A percentile compares a stretch with the other conserved stretches of the same genome.
These are phyloP conservation scores for Cicer pinnatifidum DNA, from an alignment of 306 rosid genomes.

Conservation along the genomic window DNA sequence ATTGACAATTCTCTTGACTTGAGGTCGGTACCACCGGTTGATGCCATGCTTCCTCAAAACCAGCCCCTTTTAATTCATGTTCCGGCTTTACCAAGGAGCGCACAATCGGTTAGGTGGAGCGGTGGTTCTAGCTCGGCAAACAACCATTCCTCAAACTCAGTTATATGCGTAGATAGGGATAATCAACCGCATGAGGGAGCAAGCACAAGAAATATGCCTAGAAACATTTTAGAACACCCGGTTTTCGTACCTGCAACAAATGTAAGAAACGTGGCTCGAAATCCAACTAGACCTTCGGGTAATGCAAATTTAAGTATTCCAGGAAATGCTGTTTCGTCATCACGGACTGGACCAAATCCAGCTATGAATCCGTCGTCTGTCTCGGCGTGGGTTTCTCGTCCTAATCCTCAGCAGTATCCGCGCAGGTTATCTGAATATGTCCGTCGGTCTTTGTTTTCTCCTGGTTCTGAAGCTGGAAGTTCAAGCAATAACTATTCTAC, in stretches of 20 bases:
- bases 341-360: constrained; percentile 59
- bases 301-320: constrained; percentile 61
- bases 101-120: constrained; percentile 69
- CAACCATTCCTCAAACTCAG: constrained; percentile 58
- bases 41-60: constrained; percentile 63
- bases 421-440: constrained; percentile 79
- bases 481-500: constrained; percentile 56
- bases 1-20: constrained; percentile 61
- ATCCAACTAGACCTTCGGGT: constrained; percentile 56
- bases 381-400: constrained; percentile 71
- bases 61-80: constrained; percentile 60
- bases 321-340: constrained; percentile 72
- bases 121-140: constrained; percentile 72
- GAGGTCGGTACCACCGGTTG: constrained; percentile 61
- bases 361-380: constrained; percentile 62
- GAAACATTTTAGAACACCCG: constrained; percentile 72
- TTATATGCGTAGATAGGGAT: constrained; percentile 56
- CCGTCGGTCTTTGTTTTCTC: constrained; percentile 73
- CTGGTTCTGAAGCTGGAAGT: constrained; percentile 72
- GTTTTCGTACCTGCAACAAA: constrained; percentile 67
- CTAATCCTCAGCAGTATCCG: constrained; percentile 72
- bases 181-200: constrained; percentile 56
- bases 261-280: constrained; percentile 61
- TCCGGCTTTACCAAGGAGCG: constrained; percentile 70
- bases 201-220: constrained; percentile 63